Evolutionary conservation across 2,329 filamentous ascomycete species (phyloP).

Genomic region (Pseudogymnoascus sp.): DNA sequence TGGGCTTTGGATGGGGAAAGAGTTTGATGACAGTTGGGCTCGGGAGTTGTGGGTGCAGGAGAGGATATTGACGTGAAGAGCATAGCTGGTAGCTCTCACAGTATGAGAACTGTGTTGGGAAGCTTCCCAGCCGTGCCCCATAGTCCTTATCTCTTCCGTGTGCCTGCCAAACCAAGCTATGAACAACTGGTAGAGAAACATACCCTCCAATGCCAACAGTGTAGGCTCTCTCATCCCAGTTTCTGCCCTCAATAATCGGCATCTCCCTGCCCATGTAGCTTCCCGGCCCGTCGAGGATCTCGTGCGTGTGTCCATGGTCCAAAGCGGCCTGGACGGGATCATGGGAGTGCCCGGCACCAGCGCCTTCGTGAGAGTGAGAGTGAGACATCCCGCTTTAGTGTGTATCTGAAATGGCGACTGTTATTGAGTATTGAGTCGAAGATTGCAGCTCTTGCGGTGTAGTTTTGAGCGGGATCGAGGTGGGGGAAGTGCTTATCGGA

Average conservation of each 20-base stretch:
- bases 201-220: slow-evolving; percentile 98
- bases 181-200: slow-evolving; percentile 12
- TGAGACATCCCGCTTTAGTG: slow-evolving; percentile 23
- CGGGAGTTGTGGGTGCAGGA: neutral
- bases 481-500: neutral
- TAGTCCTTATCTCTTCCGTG: neutral
- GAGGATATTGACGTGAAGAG: neutral
- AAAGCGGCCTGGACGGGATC: slow-evolving; percentile 41
- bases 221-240: slow-evolving; percentile 85
- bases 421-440: neutral
- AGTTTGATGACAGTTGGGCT: neutral
- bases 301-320: slow-evolving; percentile 90
- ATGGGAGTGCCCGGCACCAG: slow-evolving; percentile 44
- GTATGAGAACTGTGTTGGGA: neutral
- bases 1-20: neutral
- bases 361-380: slow-evolving; percentile 49
- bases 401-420: neutral
- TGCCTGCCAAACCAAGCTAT: neutral
- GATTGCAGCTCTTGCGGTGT: neutral
- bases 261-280: slow-evolving; percentile 85
- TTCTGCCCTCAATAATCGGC: slow-evolving; percentile 80
- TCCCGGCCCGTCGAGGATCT: slow-evolving; percentile 88
- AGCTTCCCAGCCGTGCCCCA: neutral
- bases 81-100: neutral
- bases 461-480: neutral